These are phyloP conservation scores for Pouteria campechiana DNA, from an alignment of 179 eudicot genomes.

Conservation along the genomic window DNA sequence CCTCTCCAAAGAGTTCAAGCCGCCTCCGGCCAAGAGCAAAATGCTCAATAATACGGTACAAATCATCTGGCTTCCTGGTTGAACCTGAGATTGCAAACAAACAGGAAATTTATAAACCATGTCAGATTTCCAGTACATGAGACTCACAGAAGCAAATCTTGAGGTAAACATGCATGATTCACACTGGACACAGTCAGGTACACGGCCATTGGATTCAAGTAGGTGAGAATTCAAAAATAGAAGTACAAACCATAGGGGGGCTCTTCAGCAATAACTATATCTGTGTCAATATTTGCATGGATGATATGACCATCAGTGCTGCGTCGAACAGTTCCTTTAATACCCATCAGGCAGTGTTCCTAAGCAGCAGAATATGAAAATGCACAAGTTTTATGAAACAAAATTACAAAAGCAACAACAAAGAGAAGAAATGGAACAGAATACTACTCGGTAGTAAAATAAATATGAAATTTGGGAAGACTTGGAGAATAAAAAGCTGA, in stretches of 20 bases:
- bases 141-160: too few species aligned
- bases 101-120: too few species aligned
- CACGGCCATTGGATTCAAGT: too few species aligned
- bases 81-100: constrained; percentile 62
- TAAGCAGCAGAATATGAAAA: too few species aligned
- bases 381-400: too few species aligned
- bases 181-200: too few species aligned
- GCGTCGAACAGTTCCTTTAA: constrained; percentile 96
- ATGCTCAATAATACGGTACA: constrained; percentile 93
- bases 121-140: too few species aligned
- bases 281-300: constrained; percentile 97
- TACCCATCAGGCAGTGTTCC: constrained; percentile 99
- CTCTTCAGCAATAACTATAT: constrained; percentile 93
- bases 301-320: constrained; percentile 97
- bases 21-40: constrained; percentile 94
- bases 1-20: constrained; percentile 94
- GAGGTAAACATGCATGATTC: too few species aligned
- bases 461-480: too few species aligned
- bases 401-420: not conserved
- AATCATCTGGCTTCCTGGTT: constrained; percentile 92
- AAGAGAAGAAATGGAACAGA: not conserved
- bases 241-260: constrained; percentile 77
- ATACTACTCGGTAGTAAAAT: too few species aligned
- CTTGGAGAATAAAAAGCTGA: too few species aligned
- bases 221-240: not conserved